Conservation (phyloP, 345 rosid species). For the Hypericum perforatum region DNA sequence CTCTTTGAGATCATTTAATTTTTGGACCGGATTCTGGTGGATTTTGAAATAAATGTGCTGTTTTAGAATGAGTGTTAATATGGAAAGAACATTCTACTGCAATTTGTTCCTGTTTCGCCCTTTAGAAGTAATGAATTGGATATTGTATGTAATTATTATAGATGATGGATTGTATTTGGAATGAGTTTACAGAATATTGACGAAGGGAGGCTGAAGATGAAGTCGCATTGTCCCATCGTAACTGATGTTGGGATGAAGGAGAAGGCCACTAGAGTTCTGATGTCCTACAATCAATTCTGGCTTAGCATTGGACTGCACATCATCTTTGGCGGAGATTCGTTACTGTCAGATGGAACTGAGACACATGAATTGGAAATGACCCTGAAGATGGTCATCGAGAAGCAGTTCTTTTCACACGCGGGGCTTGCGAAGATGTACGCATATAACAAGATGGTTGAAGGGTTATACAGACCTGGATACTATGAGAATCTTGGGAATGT, state of each 20-base stretch:
- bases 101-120: too few relatives aligned
- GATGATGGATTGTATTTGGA: neutral
- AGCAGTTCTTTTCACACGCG: slow-evolving; percentile 62
- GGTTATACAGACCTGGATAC: slow-evolving; percentile 86
- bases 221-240: slow-evolving; percentile 71
- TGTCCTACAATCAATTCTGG: slow-evolving; percentile 78
- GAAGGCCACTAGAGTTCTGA: slow-evolving; percentile 46
- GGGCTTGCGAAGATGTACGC: slow-evolving; percentile 70
- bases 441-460: slow-evolving; percentile 89
- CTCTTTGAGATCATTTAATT: neutral
- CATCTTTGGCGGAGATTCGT: slow-evolving; percentile 74
- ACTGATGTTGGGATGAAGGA: slow-evolving; percentile 87
- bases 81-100: neutral
- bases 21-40: neutral
- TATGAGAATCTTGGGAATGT: slow-evolving; percentile 70
- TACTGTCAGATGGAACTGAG: slow-evolving; percentile 43
- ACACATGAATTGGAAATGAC: slow-evolving; percentile 45
- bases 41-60: neutral
- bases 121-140: too few relatives aligned
- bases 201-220: slow-evolving; percentile 86
- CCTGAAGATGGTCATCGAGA: slow-evolving; percentile 66
- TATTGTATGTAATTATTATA: too few relatives aligned
- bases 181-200: slow-evolving; percentile 57
- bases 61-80: slow-evolving; percentile 1
- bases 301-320: slow-evolving; percentile 68